A percentile compares a stretch with the other conserved stretches of the same genome.
These are phyloP conservation scores for Prinsepia uniflora DNA, from an alignment of 306 rosid species.

Conservation along the genomic window DNA sequence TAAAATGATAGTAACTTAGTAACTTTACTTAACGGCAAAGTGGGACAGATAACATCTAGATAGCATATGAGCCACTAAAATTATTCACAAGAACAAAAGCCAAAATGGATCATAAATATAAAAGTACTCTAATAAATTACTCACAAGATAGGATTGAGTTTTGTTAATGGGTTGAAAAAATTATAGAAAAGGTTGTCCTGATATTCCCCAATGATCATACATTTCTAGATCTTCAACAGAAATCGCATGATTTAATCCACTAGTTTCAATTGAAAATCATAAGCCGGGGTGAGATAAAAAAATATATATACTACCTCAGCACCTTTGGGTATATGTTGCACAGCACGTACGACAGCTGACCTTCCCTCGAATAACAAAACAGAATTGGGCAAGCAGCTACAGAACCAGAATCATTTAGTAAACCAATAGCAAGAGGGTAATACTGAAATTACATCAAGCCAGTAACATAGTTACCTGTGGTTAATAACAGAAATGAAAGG, in stretches of 20 bases:
- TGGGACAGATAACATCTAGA: background rate
- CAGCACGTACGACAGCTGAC: constrained; percentile 69
- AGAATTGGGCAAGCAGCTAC: constrained; percentile 78
- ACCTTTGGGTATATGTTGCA: constrained; percentile 62
- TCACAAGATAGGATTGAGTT: background rate
- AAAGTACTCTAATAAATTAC: background rate
- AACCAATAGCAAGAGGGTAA: constrained; percentile 16
- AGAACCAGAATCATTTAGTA: constrained; percentile 34
- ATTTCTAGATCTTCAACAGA: background rate
- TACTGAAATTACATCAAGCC: constrained; percentile 6
- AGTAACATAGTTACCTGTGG: constrained; percentile 66
- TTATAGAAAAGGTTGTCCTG: too few species aligned
- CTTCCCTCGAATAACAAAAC: constrained; percentile 82
- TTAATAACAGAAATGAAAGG: constrained; percentile 85
- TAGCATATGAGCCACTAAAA: background rate
- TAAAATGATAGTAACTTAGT: background rate
- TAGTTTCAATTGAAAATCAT: background rate
- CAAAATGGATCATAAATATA: constrained; percentile 11
- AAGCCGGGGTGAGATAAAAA: background rate
- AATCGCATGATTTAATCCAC: constrained; percentile 5
- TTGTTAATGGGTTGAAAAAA: background rate
- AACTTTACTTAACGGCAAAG: background rate
- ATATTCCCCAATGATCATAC: background rate
- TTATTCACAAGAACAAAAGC: background rate
- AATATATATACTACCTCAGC: constrained; percentile 55